Base-by-base conservation (phyloP, 2,329 filamentous ascomycete genomes). In the Exophiala lecanii-corni region DNA sequence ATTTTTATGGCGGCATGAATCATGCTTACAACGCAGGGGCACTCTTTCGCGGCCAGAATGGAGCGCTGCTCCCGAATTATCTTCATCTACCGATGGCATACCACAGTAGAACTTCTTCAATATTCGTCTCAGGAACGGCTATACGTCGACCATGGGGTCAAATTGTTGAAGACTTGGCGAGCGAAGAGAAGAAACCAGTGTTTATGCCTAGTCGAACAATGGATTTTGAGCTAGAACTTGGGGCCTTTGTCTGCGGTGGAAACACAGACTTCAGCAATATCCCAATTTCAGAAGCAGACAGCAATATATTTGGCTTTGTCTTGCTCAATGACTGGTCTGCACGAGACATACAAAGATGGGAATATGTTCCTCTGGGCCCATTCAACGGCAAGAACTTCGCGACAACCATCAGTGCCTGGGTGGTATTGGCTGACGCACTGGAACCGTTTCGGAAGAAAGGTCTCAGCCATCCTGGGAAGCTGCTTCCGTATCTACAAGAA, bases 261-360 rank as follows among this genome's bases (percentile, higher is more conserved):
- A 89, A 84, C 57, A 62, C 71, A 1, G 69, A 86, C 56, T 84
- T 85, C 3, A 66, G 75, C 40, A 74, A 79, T 0, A 72, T 91
- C 17, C 63, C 70, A 1, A 74, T 89, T 16, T 64, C 68, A 2
- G 66, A 82, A 32, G 86, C 86, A 0, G 78, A 82, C 38, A 74
- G 86, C 15, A 73, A 80, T 55, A 72, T 92, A 17, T 92, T 92
- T 57, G 86, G 86, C 9, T 72, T 87, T 17, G 86, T 91, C 0
- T 65, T 92, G 42, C 76, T 92, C 73, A 92, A 92, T 55, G 86
- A 92, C 63, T 92, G 86, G 86, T 86, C 82, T 41, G 86, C 86
- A 4, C 71, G 86, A 50, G 86, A 92, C 55, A 81, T 92, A 37
- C 86, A 92, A 60, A 75, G 75, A 1, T 92, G 85, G 84, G 86